phyloP scores from a whole-genome alignment of 2,329 filamentous ascomycete genomes.

The Aspergillus texensis region DNA sequence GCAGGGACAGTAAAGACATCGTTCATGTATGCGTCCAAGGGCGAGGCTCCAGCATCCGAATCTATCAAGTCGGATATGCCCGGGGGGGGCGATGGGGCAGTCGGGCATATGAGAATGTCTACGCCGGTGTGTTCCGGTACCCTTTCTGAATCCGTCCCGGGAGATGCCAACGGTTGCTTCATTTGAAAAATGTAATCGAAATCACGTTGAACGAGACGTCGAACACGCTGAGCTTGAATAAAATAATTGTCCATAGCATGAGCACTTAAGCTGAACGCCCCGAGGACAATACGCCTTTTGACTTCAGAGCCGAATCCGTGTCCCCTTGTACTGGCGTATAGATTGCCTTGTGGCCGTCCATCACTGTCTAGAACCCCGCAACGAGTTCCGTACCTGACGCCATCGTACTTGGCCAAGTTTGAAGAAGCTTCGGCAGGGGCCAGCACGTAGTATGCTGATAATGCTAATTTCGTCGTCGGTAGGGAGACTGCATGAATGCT shows the following conservation, averaged over 20 bases:
- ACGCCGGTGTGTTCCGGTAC: slow-evolving; percentile 48
- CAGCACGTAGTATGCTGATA: slow-evolving; percentile 93
- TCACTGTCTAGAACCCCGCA: slow-evolving; percentile 53
- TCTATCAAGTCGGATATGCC: slow-evolving; percentile 58
- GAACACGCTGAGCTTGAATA: slow-evolving; percentile 85
- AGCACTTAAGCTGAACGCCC: slow-evolving; percentile 86
- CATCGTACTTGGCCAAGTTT: slow-evolving; percentile 95
- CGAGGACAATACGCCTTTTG: slow-evolving; percentile 80
- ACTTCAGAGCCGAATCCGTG: slow-evolving; percentile 82
- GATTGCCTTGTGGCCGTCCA: slow-evolving; percentile 53
- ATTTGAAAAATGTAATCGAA: slow-evolving; percentile 78
- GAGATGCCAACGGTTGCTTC: slow-evolving; percentile 63
- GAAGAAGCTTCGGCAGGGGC: slow-evolving; percentile 94
- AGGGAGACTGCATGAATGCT: slow-evolving; percentile 75
- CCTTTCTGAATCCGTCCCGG: slow-evolving; percentile 8
- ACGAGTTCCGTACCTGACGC: slow-evolving; percentile 82
- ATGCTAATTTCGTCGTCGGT: slow-evolving; percentile 79
- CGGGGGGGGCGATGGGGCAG: slow-evolving; percentile 76
- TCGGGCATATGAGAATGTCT: slow-evolving; percentile 86
- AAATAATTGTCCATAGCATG: slow-evolving; percentile 96
- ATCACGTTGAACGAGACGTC: slow-evolving; percentile 79
- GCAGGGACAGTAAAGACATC: slow-evolving; percentile 96
- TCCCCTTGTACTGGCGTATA: slow-evolving; percentile 77
- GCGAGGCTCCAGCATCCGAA: slow-evolving; percentile 30
- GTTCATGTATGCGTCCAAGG: slow-evolving; percentile 82